Evolutionary conservation across 176 grass and related monocot species (phyloP), one percentile per base, ranked within the genome.

Genomic region (Oryza meyeriana): DNA sequence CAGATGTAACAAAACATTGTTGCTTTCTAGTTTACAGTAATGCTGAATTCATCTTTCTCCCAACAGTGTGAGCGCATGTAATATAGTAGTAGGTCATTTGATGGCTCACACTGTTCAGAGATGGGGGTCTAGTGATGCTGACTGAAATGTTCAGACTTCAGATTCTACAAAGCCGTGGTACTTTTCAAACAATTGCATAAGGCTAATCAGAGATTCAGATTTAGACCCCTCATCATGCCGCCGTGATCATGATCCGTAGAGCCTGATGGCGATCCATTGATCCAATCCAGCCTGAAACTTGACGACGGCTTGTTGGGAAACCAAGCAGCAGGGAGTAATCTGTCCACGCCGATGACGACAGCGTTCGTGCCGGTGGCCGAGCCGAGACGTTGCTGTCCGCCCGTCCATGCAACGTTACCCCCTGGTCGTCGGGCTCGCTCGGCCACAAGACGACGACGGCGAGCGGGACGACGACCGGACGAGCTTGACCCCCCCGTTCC

Each of bases 401-500:
- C 71, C 26, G 42, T 52, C 72, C 18, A 27, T 1, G 40, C 28
- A 10, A 9, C 14, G 1, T 39, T 61, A 0, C 63, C 42, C 42
- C 22, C 6, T 2, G 16, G 84, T 61, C 70, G 63, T 61, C 47
- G 62, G 34, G 72, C 57, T 88, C n/a, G 55, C 8, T 52, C 45
- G 76, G 69, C 87, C 30, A 30, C 68, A 36, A 35, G 22, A 6
- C 6, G 9, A 4, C 20, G 27, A 27, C 32, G 44, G 25, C 13
- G 44, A 16, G 13, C 44, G 44, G 41, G 12, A 48, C 45, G 12
- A 48, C 17, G 47, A 50, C 50, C 50, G 50, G 50, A 28, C 0
- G 4, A 33, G 41, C 85, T 61, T 61, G 85, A 87, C 71, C 71
- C 31, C 52, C 4, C 0, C 4, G 50, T 62, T 79, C 81, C 63